phyloP scores from a whole-genome alignment of 495 filamentous ascomycete genomes.

The Penicillium pancosmium region DNA sequence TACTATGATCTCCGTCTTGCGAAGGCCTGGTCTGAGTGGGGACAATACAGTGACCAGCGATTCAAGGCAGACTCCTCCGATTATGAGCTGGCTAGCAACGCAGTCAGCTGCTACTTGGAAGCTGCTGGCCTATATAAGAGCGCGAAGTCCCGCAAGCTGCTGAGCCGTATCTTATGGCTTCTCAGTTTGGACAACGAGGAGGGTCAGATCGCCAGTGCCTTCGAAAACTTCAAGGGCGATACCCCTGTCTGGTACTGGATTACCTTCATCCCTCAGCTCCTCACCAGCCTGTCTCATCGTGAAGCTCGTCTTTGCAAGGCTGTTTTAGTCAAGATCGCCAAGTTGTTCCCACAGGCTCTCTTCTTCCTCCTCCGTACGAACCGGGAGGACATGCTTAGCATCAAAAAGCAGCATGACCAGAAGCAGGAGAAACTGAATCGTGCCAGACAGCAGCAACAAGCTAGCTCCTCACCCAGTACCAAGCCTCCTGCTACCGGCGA shows the following conservation, averaged over 20 bases:
- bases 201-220: conserved; percentile 75
- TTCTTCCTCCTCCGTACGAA: conserved; percentile 94
- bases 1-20: conserved; percentile 93
- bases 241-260: conserved; percentile 99
- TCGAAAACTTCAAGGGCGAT: conserved; percentile 93
- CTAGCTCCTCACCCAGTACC: conserved; percentile 48
- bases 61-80: conserved; percentile 88
- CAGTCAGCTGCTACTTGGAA: conserved; percentile 94
- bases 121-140: conserved; percentile 96
- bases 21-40: conserved; percentile 99
- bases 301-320: conserved; percentile 83
- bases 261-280: conserved; percentile 94
- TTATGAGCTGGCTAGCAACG: conserved; percentile 79
- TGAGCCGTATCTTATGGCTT: conserved; percentile 95
- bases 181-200: conserved; percentile 90
- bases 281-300: conserved; percentile 84
- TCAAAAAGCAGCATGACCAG: conserved; percentile 83
- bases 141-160: conserved; percentile 90
- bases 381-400: conserved; percentile 89
- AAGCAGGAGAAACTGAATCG: conserved; percentile 68
- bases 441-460: conserved; percentile 40
- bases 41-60: conserved; percentile 91
- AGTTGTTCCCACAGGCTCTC: conserved; percentile 88
- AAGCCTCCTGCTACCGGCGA: conserved; percentile 60
- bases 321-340: conserved; percentile 90